Conservation (phyloP, 2,329 filamentous ascomycete species). For the Trichoderma simmonsii region DNA sequence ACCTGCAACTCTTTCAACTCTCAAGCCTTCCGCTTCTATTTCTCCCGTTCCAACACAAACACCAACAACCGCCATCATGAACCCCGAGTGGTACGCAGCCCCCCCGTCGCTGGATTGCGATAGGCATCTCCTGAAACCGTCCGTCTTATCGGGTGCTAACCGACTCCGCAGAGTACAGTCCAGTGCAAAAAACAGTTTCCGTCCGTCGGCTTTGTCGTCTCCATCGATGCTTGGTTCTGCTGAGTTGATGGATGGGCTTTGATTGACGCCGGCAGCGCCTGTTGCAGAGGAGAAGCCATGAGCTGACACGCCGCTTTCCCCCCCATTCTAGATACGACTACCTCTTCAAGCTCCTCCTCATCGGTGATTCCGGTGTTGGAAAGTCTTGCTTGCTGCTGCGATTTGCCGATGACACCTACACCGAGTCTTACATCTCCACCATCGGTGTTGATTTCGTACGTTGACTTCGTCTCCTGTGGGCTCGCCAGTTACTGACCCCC, state of each 20-base stretch:
- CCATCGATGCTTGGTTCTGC: not conserved
- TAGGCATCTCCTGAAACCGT: conserved; percentile 29
- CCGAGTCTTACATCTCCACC: conserved; percentile 98
- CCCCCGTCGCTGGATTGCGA: conserved; percentile 25
- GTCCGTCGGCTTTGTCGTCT: not conserved
- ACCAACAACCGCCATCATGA: conserved; percentile 60
- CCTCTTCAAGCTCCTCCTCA: conserved; percentile 99
- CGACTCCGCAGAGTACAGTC: conserved; percentile 27
- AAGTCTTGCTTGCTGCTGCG: conserved; percentile 98
- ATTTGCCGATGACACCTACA: conserved; percentile 99
- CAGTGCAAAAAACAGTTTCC: not conserved
- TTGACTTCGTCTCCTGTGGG: conserved; percentile 26
- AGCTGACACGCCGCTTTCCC: conserved; percentile 21
- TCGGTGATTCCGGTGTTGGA: conserved; percentile 99
- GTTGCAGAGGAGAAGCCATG: not conserved
- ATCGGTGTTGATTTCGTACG: conserved; percentile 98
- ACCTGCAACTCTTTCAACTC: not conserved
- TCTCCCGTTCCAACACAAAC: conserved; percentile 26
- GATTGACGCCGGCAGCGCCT: not conserved
- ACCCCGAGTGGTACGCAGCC: conserved; percentile 81
- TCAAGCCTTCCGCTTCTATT: not conserved
- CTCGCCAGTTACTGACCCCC: not conserved
- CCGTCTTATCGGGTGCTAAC: conserved; percentile 26
- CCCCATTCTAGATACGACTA: conserved; percentile 87
- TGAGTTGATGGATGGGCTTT: conserved; percentile 20